Base-by-base conservation (phyloP, 768 basidiomycete species). In the Rhodotorula kratochvilovae region DNA sequence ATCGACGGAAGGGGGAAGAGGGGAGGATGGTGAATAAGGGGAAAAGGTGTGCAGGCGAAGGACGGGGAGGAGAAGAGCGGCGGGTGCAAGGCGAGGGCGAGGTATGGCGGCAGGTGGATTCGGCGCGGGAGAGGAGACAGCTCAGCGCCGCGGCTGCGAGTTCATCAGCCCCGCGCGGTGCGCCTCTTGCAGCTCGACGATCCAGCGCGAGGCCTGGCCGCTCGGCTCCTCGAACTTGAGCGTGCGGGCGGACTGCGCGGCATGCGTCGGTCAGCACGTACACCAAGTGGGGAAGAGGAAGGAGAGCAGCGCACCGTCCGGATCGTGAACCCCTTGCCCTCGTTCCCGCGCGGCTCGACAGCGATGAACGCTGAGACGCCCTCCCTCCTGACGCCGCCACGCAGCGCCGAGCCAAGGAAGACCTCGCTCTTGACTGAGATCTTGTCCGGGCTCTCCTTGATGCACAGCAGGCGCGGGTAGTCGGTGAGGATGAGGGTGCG, bases 401-500 rank as follows among this genome's bases (percentile, higher is more conserved):
- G 31, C 39, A 50, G 29, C 25, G 55, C 60, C 35, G 55, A 29
- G 0, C 69, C 71, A 25, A 77, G 35, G n/a, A 75, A 66, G 17
- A 75, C 68, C 57, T 75, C 71, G 42, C n/a, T 63, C 74, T 77
- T 75, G 72, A 77, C 46, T 19, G 59, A 45, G 48, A 77, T 54
- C 51, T 67, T 65, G 19, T 63, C 29, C 27, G 62, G 50, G 0
- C 31, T n/a, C 59, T 77, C 76, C 58, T 72, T 75, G 61, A 72
- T 66, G 62, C 73, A 73, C 12, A 77, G 57, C 46, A 77, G 64
- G 21, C 76, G 61, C 23, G 73, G 73, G 56, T 68, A 67, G 62
- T 77, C 76, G 25, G 76, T 77, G 7, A 77, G 59, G 51, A 77
- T 66, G 42, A 77, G 70, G 2, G 67, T 66, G 17, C 76, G 68